Conservation (phyloP, 345 rosid species). For the Angophora floribunda region DNA sequence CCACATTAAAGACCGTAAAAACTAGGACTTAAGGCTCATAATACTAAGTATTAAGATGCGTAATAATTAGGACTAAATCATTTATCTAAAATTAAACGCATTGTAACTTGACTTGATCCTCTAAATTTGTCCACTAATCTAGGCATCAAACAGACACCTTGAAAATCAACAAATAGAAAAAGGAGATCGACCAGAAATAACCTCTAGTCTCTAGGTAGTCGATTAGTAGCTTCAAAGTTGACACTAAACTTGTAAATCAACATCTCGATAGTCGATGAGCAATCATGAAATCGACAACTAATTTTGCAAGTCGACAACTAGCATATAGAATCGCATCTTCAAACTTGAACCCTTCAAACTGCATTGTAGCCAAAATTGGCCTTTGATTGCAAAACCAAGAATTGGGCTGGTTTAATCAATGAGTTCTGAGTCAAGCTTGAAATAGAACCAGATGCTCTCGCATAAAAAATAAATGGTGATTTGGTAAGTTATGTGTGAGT, state of each 20-base stretch:
- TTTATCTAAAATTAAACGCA: not conserved
- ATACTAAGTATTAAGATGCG: not conserved
- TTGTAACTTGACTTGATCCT: not conserved
- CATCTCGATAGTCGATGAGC: not conserved
- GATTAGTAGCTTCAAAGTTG: not conserved
- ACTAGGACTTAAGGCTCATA: not conserved
- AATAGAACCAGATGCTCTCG: fast-evolving
- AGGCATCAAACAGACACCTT: not conserved
- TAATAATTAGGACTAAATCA: not conserved
- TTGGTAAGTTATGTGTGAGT: not conserved
- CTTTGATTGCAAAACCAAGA: not conserved
- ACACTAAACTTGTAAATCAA: not conserved
- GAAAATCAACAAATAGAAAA: not conserved
- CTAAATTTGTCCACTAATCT: not conserved
- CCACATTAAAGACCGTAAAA: not conserved
- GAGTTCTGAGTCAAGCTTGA: not conserved
- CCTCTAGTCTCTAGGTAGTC: not conserved
- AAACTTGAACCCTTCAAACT: not conserved
- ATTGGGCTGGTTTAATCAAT: not conserved
- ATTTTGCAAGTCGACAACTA: not conserved
- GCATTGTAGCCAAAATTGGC: not conserved
- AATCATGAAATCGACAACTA: not conserved
- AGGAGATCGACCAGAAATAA: not conserved
- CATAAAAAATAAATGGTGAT: not conserved
- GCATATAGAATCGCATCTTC: not conserved